phyloP scores from a whole-genome alignment of 139 green algal genomes.

The Axilococcus clingmanii region DNA sequence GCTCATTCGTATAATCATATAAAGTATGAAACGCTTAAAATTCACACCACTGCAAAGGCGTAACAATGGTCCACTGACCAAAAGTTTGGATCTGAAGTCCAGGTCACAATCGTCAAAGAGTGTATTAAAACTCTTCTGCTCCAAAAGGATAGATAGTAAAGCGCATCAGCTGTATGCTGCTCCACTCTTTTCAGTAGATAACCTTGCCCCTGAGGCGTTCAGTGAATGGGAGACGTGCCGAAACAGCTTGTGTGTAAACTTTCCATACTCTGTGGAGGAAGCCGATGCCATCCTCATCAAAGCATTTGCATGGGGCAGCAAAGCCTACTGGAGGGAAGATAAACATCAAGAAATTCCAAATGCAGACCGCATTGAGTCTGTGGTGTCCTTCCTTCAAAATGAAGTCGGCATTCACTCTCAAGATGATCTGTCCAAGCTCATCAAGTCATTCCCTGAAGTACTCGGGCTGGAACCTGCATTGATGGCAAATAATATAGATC shows the following conservation, averaged over 20 bases:
- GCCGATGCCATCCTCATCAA: conserved; percentile 6
- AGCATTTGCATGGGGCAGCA: conserved; percentile 22
- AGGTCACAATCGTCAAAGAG: too few species aligned
- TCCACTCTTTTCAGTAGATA: background rate
- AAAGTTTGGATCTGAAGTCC: too few species aligned
- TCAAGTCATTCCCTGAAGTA: conserved; percentile 9
- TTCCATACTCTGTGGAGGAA: too few species aligned
- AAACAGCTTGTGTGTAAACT: too few species aligned
- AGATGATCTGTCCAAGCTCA: background rate
- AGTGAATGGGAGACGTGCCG: conserved; percentile 1
- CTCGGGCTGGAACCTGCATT: background rate
- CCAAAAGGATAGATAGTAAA: too few species aligned
- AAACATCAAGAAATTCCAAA: conserved; percentile 6
- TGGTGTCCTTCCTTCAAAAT: background rate
- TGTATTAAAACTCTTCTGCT: too few species aligned
- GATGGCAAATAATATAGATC: conserved; percentile 5
- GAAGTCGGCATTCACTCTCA: background rate
- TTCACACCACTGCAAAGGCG: too few species aligned
- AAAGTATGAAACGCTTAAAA: too few species aligned
- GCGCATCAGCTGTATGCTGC: too few species aligned
- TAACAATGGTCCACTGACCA: too few species aligned
- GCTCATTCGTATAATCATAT: too few species aligned
- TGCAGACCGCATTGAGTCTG: background rate
- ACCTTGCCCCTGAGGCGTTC: background rate
- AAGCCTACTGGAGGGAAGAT: conserved; percentile 25